Base-by-base conservation (phyloP, 345 rosid species). In the Rhizophora mangle region DNA sequence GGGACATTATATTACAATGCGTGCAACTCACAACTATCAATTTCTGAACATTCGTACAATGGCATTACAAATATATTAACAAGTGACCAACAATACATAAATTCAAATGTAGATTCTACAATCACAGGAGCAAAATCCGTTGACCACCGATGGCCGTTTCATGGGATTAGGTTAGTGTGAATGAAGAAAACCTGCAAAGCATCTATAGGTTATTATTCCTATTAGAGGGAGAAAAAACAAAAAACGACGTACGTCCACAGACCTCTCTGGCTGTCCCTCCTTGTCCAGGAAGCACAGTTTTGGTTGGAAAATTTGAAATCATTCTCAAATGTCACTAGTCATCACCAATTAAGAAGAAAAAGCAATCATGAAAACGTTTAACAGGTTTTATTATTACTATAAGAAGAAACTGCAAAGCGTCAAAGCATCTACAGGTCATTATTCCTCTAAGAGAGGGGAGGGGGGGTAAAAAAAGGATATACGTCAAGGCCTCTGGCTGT, bases 261-360 rank as follows among this genome's bases (percentile, higher is more conserved):
- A n/a, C 15, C 10, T 16, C 10, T 16, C 34, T 19, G 56, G 60
- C 29, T 47, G 69, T 58, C 47, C 43, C 24, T 68, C 55, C 62
- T 34, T 68, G 78, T 31, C 72, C 49, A 18, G 60, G 60, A 62
- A 46, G 18, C 65, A 19, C 15, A 10, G 29, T 3, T 56, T 63
- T 31, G 34, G 32, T 30, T 32, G 72, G 74, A 54, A 55, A 63
- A 15, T 63, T 62, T 74, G 68, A 65, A 39, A 21, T 54, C 53
- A 39, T 36, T 20, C 19, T 54, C 19, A 46, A 68, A 39, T 31
- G 68, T 46, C 68, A 68, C 18, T 3, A 13, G 49, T 43, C 49
- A 43, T 43, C 49, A 43, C 37, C 60, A 7, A 5, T 3, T 6
- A 7, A 29, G 24, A 2, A 64, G 6, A 46, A 39, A 27, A 6